Conservation (phyloP, 2,329 filamentous ascomycete species). For the Botrytis sinoallii region DNA sequence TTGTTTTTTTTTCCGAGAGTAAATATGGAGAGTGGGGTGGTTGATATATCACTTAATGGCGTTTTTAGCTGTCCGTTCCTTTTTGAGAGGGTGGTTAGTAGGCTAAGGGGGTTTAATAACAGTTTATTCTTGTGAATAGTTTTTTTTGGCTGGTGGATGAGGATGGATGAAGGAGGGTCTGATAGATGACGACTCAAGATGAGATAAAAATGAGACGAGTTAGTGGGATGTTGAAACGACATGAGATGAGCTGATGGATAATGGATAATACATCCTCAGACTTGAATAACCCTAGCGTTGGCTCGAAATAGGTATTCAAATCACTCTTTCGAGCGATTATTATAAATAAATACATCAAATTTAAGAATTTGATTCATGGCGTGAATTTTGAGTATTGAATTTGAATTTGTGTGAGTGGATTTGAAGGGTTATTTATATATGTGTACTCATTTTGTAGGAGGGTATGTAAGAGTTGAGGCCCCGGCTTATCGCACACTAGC, state of each 20-base stretch:
- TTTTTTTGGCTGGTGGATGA: not conserved
- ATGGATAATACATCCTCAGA: not conserved
- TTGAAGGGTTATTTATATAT: too few relatives aligned
- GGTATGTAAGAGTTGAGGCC: too few relatives aligned
- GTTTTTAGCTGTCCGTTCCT: slow-evolving; percentile 3
- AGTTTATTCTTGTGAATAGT: not conserved
- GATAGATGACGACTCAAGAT: not conserved
- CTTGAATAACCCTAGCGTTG: not conserved
- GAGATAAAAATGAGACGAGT: not conserved
- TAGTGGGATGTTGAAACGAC: not conserved
- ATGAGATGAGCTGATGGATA: not conserved
- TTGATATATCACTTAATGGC: not conserved
- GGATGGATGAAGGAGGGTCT: not conserved
- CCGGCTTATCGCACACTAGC: too few relatives aligned
- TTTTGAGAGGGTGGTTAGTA: not conserved
- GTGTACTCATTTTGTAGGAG: too few relatives aligned
- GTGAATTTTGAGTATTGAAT: not conserved
- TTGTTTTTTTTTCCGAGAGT: not conserved
- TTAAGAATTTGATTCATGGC: not conserved
- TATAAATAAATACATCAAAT: not conserved
- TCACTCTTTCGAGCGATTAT: not conserved
- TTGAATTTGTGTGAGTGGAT: too few relatives aligned
- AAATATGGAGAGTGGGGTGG: not conserved
- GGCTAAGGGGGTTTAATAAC: not conserved
- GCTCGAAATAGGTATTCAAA: not conserved